Evolutionary conservation across 2,329 filamentous ascomycete genomes (phyloP).

Genomic region (Paecilomyces variotii): DNA sequence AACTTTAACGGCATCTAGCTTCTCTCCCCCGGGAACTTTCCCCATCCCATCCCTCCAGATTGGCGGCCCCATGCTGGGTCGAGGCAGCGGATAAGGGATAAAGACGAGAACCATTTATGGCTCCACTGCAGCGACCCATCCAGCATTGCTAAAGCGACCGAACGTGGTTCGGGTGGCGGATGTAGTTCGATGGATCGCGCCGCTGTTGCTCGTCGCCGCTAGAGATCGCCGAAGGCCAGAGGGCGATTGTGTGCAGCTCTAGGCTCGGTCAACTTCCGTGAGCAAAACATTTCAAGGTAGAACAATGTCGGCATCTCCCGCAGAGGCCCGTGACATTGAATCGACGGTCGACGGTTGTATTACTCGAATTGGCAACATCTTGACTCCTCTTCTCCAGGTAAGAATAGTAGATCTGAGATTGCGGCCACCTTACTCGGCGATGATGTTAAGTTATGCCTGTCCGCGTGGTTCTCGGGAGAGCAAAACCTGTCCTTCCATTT

Average conservation of each 20-base stretch:
- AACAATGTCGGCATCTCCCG: slow-evolving; percentile 3
- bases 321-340: slow-evolving; percentile 1
- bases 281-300: slow-evolving; percentile 1
- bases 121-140: neutral
- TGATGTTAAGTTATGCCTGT: neutral
- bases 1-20: neutral
- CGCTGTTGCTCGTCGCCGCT: neutral
- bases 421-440: neutral
- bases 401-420: neutral
- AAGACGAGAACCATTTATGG: neutral
- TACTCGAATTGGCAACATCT: neutral
- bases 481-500: neutral
- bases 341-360: neutral
- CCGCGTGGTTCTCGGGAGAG: neutral
- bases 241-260: neutral
- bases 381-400: too few species aligned
- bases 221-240: neutral
- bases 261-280: slow-evolving; percentile 20
- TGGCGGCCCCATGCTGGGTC: slow-evolving; percentile 1
- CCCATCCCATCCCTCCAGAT: neutral
- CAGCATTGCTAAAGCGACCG: neutral
- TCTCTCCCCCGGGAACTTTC: neutral
- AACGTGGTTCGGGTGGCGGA: neutral
- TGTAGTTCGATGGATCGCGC: neutral
- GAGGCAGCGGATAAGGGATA: too few species aligned